A percentile compares a stretch with the other conserved stretches of the same genome.
Evolutionary conservation across 495 filamentous ascomycete genomes (phyloP).

Genomic region (Xylaria venustula): DNA sequence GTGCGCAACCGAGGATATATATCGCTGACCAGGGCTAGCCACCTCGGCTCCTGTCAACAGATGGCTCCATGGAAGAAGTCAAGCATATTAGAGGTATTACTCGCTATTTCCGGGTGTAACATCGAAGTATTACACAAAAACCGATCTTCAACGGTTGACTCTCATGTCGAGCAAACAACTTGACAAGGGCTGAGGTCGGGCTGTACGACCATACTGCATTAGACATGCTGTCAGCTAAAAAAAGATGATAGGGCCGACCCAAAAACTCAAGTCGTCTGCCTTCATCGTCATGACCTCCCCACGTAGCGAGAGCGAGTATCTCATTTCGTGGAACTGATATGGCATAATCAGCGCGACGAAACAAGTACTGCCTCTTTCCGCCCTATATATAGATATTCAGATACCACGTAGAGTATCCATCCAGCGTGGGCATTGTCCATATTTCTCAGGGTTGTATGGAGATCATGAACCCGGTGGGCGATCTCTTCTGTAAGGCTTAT

Average conservation of each 20-base stretch:
- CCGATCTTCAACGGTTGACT: neutral
- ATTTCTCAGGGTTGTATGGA: neutral
- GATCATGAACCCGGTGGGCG: constrained; percentile 5
- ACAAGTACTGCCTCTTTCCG: constrained; percentile 10
- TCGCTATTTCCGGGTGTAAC: neutral
- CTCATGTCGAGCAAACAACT: neutral
- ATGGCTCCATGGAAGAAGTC: neutral
- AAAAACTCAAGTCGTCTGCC: neutral
- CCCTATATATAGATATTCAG: constrained; percentile 11
- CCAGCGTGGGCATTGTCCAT: neutral
- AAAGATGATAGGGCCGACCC: constrained; percentile 5
- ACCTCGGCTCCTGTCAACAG: neutral
- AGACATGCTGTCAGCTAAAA: constrained; percentile 7
- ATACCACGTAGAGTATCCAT: constrained; percentile 6
- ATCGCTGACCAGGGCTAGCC: neutral
- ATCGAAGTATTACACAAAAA: neutral
- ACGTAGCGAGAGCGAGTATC: neutral
- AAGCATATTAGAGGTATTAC: neutral
- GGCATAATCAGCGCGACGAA: constrained; percentile 4
- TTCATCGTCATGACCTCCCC: neutral
- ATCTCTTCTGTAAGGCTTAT: constrained; percentile 10
- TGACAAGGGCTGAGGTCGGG: constrained; percentile 6
- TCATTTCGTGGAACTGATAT: neutral
- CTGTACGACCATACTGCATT: constrained; percentile 7
- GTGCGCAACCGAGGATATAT: neutral